These are phyloP conservation scores for Magnusiomyces fungicola DNA, from an alignment of 1,139 yeast genomes.

Conservation along the genomic window DNA sequence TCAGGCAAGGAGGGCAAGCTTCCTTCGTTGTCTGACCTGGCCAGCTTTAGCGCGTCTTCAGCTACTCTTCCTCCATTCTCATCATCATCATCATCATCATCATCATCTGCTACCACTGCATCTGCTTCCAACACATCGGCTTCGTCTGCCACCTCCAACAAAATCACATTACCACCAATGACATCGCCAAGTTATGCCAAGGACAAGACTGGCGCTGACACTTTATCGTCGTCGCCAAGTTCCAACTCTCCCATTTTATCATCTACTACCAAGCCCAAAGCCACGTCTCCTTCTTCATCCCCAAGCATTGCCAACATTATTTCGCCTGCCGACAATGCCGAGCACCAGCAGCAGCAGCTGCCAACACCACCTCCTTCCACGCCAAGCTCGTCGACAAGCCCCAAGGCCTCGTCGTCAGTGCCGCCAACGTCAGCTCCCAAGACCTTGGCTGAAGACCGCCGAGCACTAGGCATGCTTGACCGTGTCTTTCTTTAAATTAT, in stretches of 20 bases:
- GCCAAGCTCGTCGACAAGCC: neutral
- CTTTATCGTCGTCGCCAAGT: too few relatives aligned
- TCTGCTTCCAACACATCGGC: too few relatives aligned
- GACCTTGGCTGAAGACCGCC: constrained; percentile 8
- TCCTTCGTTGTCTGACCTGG: neutral
- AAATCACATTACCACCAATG: too few relatives aligned
- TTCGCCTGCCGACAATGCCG: neutral
- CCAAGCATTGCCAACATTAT: too few relatives aligned
- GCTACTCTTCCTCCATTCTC: neutral
- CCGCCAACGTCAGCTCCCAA: neutral
- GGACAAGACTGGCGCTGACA: too few relatives aligned
- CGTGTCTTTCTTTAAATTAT: constrained; percentile 5
- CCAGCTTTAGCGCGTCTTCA: neutral
- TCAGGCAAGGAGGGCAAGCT: too few relatives aligned
- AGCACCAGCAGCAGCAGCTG: neutral
- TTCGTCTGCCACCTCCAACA: too few relatives aligned
- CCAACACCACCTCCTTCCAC: too few relatives aligned
- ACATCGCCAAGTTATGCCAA: too few relatives aligned
- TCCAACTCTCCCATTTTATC: neutral
- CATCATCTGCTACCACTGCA: too few relatives aligned
- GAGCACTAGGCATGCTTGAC: constrained; percentile 9
- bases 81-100: too few relatives aligned
- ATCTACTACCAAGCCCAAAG: neutral
- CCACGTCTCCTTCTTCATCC: neutral
- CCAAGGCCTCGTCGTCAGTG: neutral